Percentiles rank a stretch among this genome's conserved stretches.
Conservation (phyloP, 192 early-diverging fungal genomes). For the Phycomyces blakesleeanus region DNA sequence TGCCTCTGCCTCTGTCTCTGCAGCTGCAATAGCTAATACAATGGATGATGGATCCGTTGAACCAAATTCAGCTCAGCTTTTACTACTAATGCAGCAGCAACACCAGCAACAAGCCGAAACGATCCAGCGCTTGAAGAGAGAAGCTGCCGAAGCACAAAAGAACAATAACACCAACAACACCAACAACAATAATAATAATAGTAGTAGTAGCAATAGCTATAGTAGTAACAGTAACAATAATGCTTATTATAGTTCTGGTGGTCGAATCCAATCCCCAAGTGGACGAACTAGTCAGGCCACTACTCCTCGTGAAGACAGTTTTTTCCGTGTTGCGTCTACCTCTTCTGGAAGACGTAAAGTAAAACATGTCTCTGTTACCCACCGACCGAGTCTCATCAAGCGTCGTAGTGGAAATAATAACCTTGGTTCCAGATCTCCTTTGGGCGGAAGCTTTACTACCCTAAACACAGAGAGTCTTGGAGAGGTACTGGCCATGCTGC, state of each 20-base stretch:
- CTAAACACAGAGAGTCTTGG: conserved; percentile 1
- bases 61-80: not conserved
- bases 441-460: not conserved
- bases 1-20: too few relatives aligned
- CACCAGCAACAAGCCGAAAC: not conserved
- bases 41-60: not conserved
- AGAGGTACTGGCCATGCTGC: not conserved
- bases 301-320: not conserved
- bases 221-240: too few relatives aligned
- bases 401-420: not conserved
- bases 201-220: too few relatives aligned
- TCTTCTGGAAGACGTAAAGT: not conserved
- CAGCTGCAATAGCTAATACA: too few relatives aligned
- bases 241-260: too few relatives aligned
- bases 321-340: not conserved
- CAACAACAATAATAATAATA: too few relatives aligned
- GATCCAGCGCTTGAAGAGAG: not conserved
- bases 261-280: too few relatives aligned
- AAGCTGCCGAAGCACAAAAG: not conserved
- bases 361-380: not conserved
- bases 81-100: too few relatives aligned
- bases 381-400: not conserved
- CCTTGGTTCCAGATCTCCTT: not conserved
- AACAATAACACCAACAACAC: too few relatives aligned
- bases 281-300: not conserved